Conservation (phyloP, 768 basidiomycete genomes). For the Tylopilus sp. region DNA sequence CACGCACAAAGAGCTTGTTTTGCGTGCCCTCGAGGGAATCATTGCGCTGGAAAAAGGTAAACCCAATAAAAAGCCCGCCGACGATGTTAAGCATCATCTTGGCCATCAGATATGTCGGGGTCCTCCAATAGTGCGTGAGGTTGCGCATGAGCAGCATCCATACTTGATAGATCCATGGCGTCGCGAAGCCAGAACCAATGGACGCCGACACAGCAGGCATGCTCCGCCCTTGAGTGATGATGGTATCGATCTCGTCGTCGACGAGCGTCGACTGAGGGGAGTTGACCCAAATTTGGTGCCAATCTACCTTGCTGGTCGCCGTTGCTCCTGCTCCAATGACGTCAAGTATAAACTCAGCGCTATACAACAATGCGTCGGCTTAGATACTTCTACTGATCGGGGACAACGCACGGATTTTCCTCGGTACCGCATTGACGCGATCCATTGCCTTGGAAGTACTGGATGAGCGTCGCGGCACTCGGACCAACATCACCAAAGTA, state of each 20-base stretch:
- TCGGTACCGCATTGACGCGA: constrained; percentile 55
- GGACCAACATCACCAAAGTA: constrained; percentile 70
- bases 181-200: constrained; percentile 46
- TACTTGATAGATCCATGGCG: constrained; percentile 48
- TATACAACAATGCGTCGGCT: constrained; percentile 16
- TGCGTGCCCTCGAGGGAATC: constrained; percentile 55
- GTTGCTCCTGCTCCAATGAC: constrained; percentile 75
- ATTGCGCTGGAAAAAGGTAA: constrained; percentile 58
- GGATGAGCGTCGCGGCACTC: constrained; percentile 56
- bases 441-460: constrained; percentile 76
- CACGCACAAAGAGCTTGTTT: constrained; percentile 60
- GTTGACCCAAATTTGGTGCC: constrained; percentile 59
- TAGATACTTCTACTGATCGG: constrained; percentile 9
- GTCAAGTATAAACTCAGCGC: constrained; percentile 64
- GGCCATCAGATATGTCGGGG: constrained; percentile 55
- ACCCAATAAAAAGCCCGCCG: constrained; percentile 55
- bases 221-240: constrained; percentile 37
- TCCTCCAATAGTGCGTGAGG: constrained; percentile 45
- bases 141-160: background rate
- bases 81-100: constrained; percentile 54
- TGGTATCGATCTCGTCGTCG: constrained; percentile 40
- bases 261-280: constrained; percentile 41
- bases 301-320: constrained; percentile 50
- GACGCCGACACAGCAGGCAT: constrained; percentile 36
- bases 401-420: constrained; percentile 56